phyloP scores from a whole-genome alignment of 148 eudicot species.

The Talinum fruticosum region DNA sequence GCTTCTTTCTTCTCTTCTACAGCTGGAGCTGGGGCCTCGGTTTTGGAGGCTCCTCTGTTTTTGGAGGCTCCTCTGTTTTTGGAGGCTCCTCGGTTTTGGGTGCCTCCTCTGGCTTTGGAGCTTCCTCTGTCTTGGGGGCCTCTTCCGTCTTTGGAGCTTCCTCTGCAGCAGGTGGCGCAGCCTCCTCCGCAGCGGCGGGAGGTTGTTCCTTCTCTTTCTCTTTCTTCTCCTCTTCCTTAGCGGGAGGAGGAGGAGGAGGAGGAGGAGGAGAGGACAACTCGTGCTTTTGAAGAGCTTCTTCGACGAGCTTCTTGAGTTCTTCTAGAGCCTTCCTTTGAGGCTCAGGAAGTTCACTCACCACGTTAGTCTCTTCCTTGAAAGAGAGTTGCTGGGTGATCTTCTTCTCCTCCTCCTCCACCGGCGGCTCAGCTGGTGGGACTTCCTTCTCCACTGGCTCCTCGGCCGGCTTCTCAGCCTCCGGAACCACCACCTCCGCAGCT shows the following conservation, averaged over 20 bases:
- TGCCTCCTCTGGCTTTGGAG: slow-evolving; percentile 14
- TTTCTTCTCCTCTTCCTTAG: slow-evolving; percentile 16
- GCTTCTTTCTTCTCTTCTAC: slow-evolving; percentile 14
- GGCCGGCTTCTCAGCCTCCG: not conserved
- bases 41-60: slow-evolving; percentile 18
- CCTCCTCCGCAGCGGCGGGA: slow-evolving; percentile 12
- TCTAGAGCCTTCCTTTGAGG: slow-evolving; percentile 69
- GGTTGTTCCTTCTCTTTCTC: slow-evolving; percentile 7
- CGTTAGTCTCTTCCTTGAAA: slow-evolving; percentile 84
- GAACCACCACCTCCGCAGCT: slow-evolving; percentile 27
- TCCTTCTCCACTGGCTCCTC: slow-evolving; percentile 7
- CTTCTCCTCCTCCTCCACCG: slow-evolving; percentile 28
- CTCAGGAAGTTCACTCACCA: slow-evolving; percentile 63
- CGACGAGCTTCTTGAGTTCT: slow-evolving; percentile 64
- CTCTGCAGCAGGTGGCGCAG: not conserved
- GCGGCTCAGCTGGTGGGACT: slow-evolving; percentile 20
- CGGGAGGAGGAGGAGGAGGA: slow-evolving; percentile 7
- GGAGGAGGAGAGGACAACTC: slow-evolving; percentile 58
- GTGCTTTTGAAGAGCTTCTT: slow-evolving; percentile 62
- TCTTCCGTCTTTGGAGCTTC: slow-evolving; percentile 23
- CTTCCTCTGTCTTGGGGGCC: slow-evolving; percentile 15
- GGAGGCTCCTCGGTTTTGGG: slow-evolving; percentile 9
- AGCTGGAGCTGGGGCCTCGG: not conserved
- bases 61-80: slow-evolving; percentile 21
- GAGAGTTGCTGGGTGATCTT: slow-evolving; percentile 44